Evolutionary conservation across 1,139 yeast species (phyloP).

Genomic region (Yamadazyma blattariae): DNA sequence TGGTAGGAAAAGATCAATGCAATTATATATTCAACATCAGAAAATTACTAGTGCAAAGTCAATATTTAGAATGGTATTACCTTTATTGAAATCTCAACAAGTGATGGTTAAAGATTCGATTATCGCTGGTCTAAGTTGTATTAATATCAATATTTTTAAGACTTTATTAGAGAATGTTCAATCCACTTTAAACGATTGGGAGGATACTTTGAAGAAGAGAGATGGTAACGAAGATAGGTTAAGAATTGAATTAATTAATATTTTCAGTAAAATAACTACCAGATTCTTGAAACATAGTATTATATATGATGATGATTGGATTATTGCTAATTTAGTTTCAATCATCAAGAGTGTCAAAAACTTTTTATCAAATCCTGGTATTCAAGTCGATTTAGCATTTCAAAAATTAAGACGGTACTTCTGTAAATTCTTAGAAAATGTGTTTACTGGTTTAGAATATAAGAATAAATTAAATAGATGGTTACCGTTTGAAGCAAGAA

Average conservation of each 20-base stretch:
- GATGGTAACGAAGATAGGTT: slow-evolving; percentile 47
- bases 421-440: slow-evolving; percentile 71
- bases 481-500: slow-evolving; percentile 83
- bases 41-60: slow-evolving; percentile 91
- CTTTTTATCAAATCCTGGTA: slow-evolving; percentile 54
- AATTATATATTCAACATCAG: slow-evolving; percentile 82
- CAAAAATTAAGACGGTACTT: slow-evolving; percentile 80
- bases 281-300: slow-evolving; percentile 54
- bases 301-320: slow-evolving; percentile 66
- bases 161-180: slow-evolving; percentile 80
- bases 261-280: slow-evolving; percentile 66
- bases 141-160: slow-evolving; percentile 84
- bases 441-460: slow-evolving; percentile 52
- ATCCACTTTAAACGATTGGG: slow-evolving; percentile 60
- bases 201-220: slow-evolving; percentile 29
- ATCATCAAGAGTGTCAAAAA: slow-evolving; percentile 65
- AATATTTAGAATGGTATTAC: slow-evolving; percentile 83
- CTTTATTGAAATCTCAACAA: slow-evolving; percentile 71
- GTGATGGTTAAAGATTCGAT: slow-evolving; percentile 78
- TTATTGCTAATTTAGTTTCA: slow-evolving; percentile 59
- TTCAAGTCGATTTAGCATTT: slow-evolving; percentile 68
- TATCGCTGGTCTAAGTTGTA: slow-evolving; percentile 81
- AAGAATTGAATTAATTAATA: slow-evolving; percentile 76
- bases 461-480: slow-evolving; percentile 46
- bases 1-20: slow-evolving; percentile 70